Percentiles rank a stretch among this genome's conserved stretches.
These are phyloP conservation scores for Apiotrichum montevideense DNA, from an alignment of 1,284 basidiomycete species.

Conservation along the genomic window DNA sequence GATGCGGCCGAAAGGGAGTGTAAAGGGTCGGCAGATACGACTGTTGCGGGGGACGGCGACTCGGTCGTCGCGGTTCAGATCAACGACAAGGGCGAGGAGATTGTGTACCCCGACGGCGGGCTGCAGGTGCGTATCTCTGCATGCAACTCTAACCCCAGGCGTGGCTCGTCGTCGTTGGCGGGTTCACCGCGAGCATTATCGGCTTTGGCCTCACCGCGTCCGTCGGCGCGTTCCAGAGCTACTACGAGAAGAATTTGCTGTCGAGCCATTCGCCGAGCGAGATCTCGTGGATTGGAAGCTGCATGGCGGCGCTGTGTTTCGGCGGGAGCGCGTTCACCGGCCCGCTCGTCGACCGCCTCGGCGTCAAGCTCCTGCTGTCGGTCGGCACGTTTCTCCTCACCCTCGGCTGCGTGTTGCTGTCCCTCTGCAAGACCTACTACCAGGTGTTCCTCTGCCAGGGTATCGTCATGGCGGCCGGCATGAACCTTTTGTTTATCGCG, in stretches of 20 bases:
- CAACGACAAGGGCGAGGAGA: not conserved
- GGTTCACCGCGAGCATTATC: conserved; percentile 10
- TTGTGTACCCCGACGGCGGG: not conserved
- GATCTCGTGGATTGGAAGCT: conserved; percentile 29
- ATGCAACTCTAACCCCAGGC: conserved; percentile 5
- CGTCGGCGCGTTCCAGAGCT: conserved; percentile 19
- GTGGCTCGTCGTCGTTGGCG: conserved; percentile 11
- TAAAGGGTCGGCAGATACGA: not conserved
- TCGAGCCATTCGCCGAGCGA: conserved; percentile 23
- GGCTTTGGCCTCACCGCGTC: conserved; percentile 16
- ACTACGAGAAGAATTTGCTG: conserved; percentile 22
- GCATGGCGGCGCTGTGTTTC: conserved; percentile 24
- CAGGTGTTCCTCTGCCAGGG: conserved; percentile 29
- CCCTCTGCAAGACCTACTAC: conserved; percentile 25
- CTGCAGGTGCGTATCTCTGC: not conserved
- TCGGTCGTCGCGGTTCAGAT: not conserved
- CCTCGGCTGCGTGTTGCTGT: conserved; percentile 21
- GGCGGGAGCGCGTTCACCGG: conserved; percentile 24
- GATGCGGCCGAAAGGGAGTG: not conserved
- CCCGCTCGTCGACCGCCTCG: conserved; percentile 28
- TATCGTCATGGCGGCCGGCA: conserved; percentile 24
- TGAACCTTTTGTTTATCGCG: conserved; percentile 30
- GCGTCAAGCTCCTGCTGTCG: conserved; percentile 22
- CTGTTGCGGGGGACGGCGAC: not conserved
- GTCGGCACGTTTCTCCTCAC: conserved; percentile 15